Evolutionary conservation across 1,139 yeast species (phyloP).

Genomic region (Nadsonia starkeyi-henricii): DNA sequence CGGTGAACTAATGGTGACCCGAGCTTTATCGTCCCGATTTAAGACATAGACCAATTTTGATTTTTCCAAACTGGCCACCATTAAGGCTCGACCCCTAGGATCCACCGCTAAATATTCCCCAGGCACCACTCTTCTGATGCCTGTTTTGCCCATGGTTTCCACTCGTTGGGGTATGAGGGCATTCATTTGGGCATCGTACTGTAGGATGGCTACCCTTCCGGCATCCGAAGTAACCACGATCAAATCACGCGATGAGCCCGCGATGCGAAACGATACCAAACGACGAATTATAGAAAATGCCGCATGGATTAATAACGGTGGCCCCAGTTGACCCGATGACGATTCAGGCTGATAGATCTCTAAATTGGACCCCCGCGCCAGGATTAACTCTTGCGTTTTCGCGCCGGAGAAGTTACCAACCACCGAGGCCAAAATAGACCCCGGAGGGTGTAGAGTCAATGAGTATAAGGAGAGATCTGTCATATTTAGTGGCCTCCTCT

Average conservation of each 20-base stretch:
- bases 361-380: constrained; percentile 40
- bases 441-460: constrained; percentile 47
- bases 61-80: constrained; percentile 60
- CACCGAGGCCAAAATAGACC: constrained; percentile 38
- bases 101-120: constrained; percentile 68
- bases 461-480: constrained; percentile 41
- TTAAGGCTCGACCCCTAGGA: constrained; percentile 54
- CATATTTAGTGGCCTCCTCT: background rate
- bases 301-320: constrained; percentile 30
- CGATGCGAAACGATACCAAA: constrained; percentile 36
- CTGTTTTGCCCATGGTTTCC: constrained; percentile 64
- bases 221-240: constrained; percentile 70
- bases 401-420: constrained; percentile 57
- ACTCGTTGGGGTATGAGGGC: constrained; percentile 38
- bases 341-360: constrained; percentile 41
- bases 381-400: constrained; percentile 50
- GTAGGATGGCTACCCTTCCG: constrained; percentile 52
- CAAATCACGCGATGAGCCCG: constrained; percentile 42
- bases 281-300: constrained; percentile 48
- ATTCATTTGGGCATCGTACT: constrained; percentile 29
- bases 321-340: constrained; percentile 38
- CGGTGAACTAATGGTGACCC: constrained; percentile 53
- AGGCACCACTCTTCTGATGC: constrained; percentile 61
- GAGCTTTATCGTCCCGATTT: constrained; percentile 33
- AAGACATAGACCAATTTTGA: constrained; percentile 54